Base-by-base conservation (phyloP, 352 stramenopile species). In the Globisporangium mamillatum region DNA sequence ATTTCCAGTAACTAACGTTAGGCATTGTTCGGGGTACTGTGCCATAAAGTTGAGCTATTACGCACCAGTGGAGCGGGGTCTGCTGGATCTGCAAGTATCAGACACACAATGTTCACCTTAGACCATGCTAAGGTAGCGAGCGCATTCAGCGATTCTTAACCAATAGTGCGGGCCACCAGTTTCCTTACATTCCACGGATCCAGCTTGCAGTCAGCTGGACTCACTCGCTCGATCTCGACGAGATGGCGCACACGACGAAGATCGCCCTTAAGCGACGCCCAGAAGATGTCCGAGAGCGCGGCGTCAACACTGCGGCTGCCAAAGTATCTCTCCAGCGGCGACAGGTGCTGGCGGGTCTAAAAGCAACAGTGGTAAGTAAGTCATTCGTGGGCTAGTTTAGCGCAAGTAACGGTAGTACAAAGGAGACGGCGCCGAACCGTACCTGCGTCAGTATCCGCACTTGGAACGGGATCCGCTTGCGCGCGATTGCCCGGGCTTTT, bases 241-340 rank as follows among this genome's bases (percentile, higher is more conserved):
- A 93, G 76, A 38, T 90, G 74, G 3, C 67, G 75, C 4, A 92
- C 76, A 16, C 86, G 84, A 0, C 68, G 36, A 5, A 90, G 50
- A 66, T 93, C 83, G 25, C 84, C 81, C 38, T 92, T 91, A 6
- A 84, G 82, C 1, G 82, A 64, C 6, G 83, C 72, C 86, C 83
- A 93, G 60, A 89, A 93, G 44, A 92, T 79, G 53, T 90, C 83
- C 0, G 79, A 89, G 50, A 89, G 66, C 24, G 84, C 75, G 48
- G 71, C 65, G 60, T 93, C 86, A 34, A 91, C 65, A 32, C 70
- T 81, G 8, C 64, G 64, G 9, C 64, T 66, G n/a, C 70, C 80
- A 74, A 91, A 91, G 65, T 90, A 93, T 2, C 79, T 83, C 14
- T 93, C 86, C 64, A 92, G 74, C 5, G 84, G 82, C 24, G 76